Evolutionary conservation across 2,329 filamentous ascomycete species (phyloP).

Genomic region (Neofusicoccum kwambonambiense): DNA sequence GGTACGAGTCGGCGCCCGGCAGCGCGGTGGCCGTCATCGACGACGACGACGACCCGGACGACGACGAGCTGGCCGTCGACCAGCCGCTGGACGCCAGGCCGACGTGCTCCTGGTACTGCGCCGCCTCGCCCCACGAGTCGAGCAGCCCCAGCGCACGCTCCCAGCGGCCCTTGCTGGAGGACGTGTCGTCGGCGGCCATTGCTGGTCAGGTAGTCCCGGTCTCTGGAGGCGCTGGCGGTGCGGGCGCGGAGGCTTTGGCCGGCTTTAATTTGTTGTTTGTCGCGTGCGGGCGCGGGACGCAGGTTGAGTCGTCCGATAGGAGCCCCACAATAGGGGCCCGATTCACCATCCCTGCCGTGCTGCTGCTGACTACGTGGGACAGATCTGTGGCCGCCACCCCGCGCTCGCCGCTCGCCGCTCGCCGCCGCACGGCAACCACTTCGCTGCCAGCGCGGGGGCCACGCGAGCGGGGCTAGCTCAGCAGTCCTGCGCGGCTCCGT

Average conservation of each 20-base stretch:
- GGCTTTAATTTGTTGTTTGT: conserved; percentile 7
- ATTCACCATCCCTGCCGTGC: background rate
- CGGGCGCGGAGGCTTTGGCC: background rate
- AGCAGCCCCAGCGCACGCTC: conserved; percentile 11
- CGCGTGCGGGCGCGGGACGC: background rate
- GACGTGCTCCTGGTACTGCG: background rate
- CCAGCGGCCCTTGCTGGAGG: conserved; percentile 3
- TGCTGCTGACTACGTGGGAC: too few relatives aligned
- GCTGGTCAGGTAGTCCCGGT: background rate
- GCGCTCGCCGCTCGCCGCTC: too few relatives aligned
- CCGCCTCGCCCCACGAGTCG: background rate
- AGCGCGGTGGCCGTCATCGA: background rate
- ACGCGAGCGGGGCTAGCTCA: too few relatives aligned
- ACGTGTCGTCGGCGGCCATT: conserved; percentile 8
- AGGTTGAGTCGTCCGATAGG: background rate
- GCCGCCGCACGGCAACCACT: background rate
- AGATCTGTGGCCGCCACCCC: background rate
- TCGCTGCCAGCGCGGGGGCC: too few relatives aligned
- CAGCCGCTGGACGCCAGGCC: background rate
- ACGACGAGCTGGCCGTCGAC: conserved; percentile 45
- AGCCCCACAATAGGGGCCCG: background rate
- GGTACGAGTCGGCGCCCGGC: conserved; percentile 25
- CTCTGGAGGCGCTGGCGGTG: background rate
- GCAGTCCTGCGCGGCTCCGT: too few relatives aligned
- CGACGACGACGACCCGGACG: conserved; percentile 41